Conservation (phyloP, 768 basidiomycete genomes). For the Serendipita sp. region DNA sequence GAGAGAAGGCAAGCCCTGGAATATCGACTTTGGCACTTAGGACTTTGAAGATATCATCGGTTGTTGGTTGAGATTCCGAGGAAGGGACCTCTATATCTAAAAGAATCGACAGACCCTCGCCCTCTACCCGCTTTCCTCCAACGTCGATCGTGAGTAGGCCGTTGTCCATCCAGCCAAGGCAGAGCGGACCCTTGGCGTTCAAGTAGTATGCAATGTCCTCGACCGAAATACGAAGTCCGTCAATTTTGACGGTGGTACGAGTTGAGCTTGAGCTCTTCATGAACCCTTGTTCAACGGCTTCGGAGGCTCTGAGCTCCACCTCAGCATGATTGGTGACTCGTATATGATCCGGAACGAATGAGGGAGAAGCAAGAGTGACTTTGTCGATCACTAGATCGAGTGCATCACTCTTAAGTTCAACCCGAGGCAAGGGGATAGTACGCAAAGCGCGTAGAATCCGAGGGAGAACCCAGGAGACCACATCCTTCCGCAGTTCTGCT, state of each 20-base stretch:
- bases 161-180: slow-evolving; percentile 17
- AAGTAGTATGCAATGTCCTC: slow-evolving; percentile 17
- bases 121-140: not conserved
- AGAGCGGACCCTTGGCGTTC: slow-evolving; percentile 13
- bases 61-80: slow-evolving; percentile 7
- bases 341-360: slow-evolving; percentile 17
- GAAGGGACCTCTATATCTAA: slow-evolving; percentile 11
- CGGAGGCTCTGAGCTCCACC: slow-evolving; percentile 11
- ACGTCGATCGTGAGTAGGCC: slow-evolving; percentile 16
- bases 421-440: slow-evolving; percentile 18
- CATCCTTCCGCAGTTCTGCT: slow-evolving; percentile 5
- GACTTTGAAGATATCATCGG: slow-evolving; percentile 14
- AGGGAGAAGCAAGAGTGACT: slow-evolving; percentile 14
- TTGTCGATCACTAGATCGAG: slow-evolving; percentile 18
- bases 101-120: slow-evolving; percentile 10
- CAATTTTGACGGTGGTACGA: slow-evolving; percentile 14
- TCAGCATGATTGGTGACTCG: slow-evolving; percentile 16
- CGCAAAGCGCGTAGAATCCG: slow-evolving; percentile 15
- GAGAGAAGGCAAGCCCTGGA: slow-evolving; percentile 14
- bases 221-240: slow-evolving; percentile 17
- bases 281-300: slow-evolving; percentile 8
- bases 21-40: slow-evolving; percentile 15
- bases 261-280: not conserved
- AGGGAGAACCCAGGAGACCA: slow-evolving; percentile 17
- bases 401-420: slow-evolving; percentile 14